These are phyloP conservation scores for Ilyonectria robusta DNA, from an alignment of 2,329 filamentous ascomycete species.

Conservation along the genomic window DNA sequence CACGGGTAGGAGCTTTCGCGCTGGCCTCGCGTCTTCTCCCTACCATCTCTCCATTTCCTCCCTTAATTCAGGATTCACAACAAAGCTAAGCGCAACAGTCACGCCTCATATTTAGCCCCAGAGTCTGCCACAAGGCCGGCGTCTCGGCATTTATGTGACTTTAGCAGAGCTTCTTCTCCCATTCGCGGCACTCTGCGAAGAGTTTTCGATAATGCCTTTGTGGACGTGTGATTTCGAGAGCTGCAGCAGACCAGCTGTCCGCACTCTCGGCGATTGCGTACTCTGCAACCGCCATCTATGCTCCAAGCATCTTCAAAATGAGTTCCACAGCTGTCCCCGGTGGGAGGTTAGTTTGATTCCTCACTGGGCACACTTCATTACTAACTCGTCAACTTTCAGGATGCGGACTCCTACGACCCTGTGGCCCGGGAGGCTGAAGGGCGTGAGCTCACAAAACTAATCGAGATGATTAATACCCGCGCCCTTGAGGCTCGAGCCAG, in stretches of 20 bases:
- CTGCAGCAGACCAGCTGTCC: conserved; percentile 53
- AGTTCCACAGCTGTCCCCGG: conserved; percentile 53
- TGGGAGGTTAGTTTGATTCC: conserved; percentile 53
- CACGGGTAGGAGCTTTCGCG: too few species aligned
- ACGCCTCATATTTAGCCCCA: not conserved
- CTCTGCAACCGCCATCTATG: conserved; percentile 59
- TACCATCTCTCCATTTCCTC: too few species aligned
- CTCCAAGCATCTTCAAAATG: conserved; percentile 49
- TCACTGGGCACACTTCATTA: conserved; percentile 9
- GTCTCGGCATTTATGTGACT: conserved; percentile 15
- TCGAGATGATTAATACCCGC: conserved; percentile 53
- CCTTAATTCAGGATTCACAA: too few species aligned
- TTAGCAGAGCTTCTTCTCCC: conserved; percentile 11
- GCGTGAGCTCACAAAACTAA: conserved; percentile 52
- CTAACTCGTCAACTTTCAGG: conserved; percentile 47
- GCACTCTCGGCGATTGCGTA: conserved; percentile 54
- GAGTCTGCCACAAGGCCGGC: conserved; percentile 1
- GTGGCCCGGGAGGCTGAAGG: conserved; percentile 52
- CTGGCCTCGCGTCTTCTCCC: not conserved
- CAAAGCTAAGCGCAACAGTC: too few species aligned
- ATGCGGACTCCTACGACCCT: conserved; percentile 53
- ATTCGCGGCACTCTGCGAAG: conserved; percentile 11
- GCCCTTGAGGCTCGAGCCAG: conserved; percentile 56
- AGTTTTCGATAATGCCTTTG: conserved; percentile 46
- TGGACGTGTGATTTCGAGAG: conserved; percentile 52